Evolutionary conservation across 495 filamentous ascomycete genomes (phyloP), one percentile per base, ranked within the genome.

Genomic region (Aspergillus panamensis): DNA sequence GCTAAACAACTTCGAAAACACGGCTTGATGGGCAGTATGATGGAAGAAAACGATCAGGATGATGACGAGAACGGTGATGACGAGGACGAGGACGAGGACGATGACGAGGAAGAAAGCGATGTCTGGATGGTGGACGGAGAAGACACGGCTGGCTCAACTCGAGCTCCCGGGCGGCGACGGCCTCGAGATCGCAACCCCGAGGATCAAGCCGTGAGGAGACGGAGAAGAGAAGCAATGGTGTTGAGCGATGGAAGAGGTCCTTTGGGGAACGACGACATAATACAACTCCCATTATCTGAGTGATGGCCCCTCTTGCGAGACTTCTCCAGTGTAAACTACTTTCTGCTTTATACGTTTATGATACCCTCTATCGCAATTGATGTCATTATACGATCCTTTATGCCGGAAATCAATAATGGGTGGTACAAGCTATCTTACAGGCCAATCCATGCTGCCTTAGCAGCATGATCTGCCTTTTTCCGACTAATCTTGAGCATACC

Each of bases 391-490:
- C 37, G 19, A 45, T 45, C 6, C 9, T 1, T 16, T 21, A 7
- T 9, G n/a, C 16, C 19, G 3, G 8, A 45, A 8, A 6, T 8
- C 4, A 7, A 21, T 45, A 8, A 9, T 45, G 9, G 8, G 3
- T 45, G 17, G 17, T 45, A 45, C 16, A 45, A 45, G 17, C 17
- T 45, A 45, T 7, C 16, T 45, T 45, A 89, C 48, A 89, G 62
- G 3, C 87, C 87, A 61, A 82, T 81, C 87, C 87, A 90, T 32
- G 78, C 71, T 53, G 90, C 73, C 73, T 96, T 97, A 16, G 90
- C 86, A 61, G 96, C 72, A 73, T 96, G 92, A 69, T 97, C 94
- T 12, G 83, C 81, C 80, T 94, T 95, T 80, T 92, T 97, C 72
- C 86, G 89, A 64, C 87, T 97, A 59, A 80, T 80, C 73, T 94